phyloP scores from a whole-genome alignment of 768 basidiomycete species.

The Panaeolus papilionaceus region DNA sequence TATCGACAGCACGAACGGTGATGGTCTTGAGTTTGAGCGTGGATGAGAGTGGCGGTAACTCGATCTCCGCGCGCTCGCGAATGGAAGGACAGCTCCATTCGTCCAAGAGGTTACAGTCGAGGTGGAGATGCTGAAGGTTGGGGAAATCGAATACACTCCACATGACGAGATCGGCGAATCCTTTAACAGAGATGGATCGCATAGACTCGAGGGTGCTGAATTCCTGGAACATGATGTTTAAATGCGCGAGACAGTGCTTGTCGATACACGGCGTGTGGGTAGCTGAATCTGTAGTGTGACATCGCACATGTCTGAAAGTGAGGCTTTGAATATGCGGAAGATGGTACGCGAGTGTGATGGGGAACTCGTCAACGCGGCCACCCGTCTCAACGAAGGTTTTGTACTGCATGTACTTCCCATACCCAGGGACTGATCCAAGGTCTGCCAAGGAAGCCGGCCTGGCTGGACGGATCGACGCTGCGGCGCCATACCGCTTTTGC shows the following conservation, averaged over 20 bases:
- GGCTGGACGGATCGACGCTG: not conserved
- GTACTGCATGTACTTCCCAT: not conserved
- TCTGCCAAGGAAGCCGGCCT: not conserved
- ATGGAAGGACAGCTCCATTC: not conserved
- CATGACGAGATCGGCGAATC: not conserved
- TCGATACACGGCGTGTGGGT: not conserved
- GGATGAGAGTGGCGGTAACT: not conserved
- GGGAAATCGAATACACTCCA: not conserved
- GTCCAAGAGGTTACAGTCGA: not conserved
- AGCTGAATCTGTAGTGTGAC: not conserved
- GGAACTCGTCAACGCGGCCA: not conserved
- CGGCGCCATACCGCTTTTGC: not conserved
- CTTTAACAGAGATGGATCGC: not conserved
- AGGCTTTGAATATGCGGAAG: not conserved
- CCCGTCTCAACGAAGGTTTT: not conserved
- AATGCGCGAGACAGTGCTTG: not conserved
- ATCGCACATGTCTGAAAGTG: not conserved
- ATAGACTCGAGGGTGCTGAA: not conserved
- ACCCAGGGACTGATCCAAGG: not conserved
- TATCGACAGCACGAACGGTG: not conserved
- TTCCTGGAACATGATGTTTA: not conserved
- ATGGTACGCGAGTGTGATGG: not conserved
- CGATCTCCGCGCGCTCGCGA: not conserved
- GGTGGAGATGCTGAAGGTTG: not conserved
- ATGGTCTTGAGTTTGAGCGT: conserved; percentile 1